Percentiles rank a stretch among this genome's conserved stretches.
These are phyloP conservation scores for Cyanidium caldarium DNA, from an alignment of 23 red algal genomes.

Conservation along the genomic window DNA sequence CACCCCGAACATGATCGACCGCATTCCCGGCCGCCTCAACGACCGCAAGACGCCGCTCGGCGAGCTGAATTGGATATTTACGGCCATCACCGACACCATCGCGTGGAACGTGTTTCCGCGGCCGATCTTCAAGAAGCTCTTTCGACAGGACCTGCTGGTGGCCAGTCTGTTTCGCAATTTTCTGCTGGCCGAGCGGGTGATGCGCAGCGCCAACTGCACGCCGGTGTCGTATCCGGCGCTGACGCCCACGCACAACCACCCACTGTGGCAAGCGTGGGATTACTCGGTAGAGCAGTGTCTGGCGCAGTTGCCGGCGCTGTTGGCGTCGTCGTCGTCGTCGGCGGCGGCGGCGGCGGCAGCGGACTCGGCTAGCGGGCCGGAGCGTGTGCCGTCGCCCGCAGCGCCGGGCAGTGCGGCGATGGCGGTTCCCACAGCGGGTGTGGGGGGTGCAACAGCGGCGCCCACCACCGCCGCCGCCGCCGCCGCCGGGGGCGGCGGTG, in stretches of 20 bases:
- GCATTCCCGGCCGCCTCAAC: constrained; percentile 67
- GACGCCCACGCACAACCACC: constrained; percentile 53
- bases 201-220: constrained; percentile 54
- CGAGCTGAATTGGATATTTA: constrained; percentile 88
- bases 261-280: constrained; percentile 77
- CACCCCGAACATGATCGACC: constrained; percentile 60
- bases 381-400: neutral
- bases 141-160: constrained; percentile 74
- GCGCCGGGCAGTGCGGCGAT: neutral
- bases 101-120: constrained; percentile 91
- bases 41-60: constrained; percentile 69
- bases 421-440: no score
- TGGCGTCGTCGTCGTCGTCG: neutral
- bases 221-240: constrained; percentile 51
- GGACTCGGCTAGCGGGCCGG: neutral
- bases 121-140: constrained; percentile 59
- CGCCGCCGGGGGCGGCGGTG: neutral
- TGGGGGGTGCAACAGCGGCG: no score
- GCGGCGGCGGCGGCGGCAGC: neutral
- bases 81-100: constrained; percentile 91
- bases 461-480: neutral
- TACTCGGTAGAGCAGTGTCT: constrained; percentile 73
- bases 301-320: constrained; percentile 58
- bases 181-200: constrained; percentile 69
- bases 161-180: constrained; percentile 88